Percentiles rank a stretch among this genome's conserved stretches.
Evolutionary conservation across 2,329 filamentous ascomycete genomes (phyloP).

Genomic region (Pseudocercospora vitis): DNA sequence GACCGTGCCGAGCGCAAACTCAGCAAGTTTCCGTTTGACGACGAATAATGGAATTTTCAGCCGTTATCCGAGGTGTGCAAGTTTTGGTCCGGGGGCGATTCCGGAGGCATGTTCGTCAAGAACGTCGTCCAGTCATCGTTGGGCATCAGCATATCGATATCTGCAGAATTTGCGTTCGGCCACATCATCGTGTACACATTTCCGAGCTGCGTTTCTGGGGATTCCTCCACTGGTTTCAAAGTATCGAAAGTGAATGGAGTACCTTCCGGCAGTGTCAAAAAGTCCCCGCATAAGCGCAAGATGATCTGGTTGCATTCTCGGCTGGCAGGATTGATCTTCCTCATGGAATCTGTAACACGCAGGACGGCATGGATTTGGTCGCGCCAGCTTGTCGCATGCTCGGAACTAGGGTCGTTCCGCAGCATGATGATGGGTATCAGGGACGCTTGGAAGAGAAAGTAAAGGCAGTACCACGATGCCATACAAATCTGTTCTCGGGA

Average conservation of each 20-base stretch:
- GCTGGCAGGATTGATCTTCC: constrained; percentile 44
- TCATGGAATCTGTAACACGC: constrained; percentile 41
- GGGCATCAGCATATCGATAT: constrained; percentile 27
- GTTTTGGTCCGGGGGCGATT: constrained; percentile 6
- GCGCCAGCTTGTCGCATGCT: constrained; percentile 44
- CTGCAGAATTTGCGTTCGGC: constrained; percentile 43
- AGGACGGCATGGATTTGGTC: constrained; percentile 44
- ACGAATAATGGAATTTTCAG: too few relatives aligned
- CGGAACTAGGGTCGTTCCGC: constrained; percentile 44
- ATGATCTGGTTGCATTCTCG: constrained; percentile 47
- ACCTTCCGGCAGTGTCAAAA: constrained; percentile 25
- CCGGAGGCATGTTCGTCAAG: constrained; percentile 20
- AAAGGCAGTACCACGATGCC: constrained; percentile 50
- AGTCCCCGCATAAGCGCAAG: constrained; percentile 44
- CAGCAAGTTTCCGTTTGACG: constrained; percentile 19
- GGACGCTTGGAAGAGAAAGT: constrained; percentile 53
- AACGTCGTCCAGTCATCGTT: constrained; percentile 28
- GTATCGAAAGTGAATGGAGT: background rate
- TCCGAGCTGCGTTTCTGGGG: constrained; percentile 47
- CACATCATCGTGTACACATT: constrained; percentile 50
- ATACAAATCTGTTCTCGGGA: constrained; percentile 42
- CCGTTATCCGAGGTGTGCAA: background rate
- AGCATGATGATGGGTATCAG: constrained; percentile 52
- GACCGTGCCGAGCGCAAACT: constrained; percentile 17
- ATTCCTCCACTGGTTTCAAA: constrained; percentile 37